Conservation (phyloP, 2,329 filamentous ascomycete species). For the Fusarium irregulare region DNA sequence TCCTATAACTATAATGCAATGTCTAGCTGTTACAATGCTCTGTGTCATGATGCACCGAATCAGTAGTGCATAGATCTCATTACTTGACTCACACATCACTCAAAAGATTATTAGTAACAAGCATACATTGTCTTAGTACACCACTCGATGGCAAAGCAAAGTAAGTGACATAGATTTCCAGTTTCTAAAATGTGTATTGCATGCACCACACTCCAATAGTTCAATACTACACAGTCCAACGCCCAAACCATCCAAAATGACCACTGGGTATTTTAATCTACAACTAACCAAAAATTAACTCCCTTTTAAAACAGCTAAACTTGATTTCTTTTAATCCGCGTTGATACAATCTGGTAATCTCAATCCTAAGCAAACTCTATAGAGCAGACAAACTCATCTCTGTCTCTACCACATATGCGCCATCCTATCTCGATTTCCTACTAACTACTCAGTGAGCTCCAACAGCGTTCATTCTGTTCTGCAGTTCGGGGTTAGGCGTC, state of each 20-base stretch:
- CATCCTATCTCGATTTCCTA: not conserved
- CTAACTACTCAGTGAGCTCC: conserved; percentile 20
- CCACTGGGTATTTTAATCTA: not conserved
- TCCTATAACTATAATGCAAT: conserved; percentile 34
- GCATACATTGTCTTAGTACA: not conserved
- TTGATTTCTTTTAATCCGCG: conserved; percentile 18
- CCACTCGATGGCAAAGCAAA: not conserved
- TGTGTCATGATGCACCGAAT: not conserved
- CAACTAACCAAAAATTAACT: not conserved
- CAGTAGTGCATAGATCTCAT: not conserved
- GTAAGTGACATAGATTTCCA: not conserved
- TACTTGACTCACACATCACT: not conserved
- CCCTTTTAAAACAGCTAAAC: not conserved
- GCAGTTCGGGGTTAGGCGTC: conserved; percentile 62
- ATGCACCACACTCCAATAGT: not conserved
- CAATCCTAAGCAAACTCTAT: conserved; percentile 6
- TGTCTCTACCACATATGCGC: not conserved
- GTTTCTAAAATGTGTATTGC: not conserved
- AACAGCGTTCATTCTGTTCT: conserved; percentile 48
- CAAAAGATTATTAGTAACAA: not conserved
- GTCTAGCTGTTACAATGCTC: not conserved
- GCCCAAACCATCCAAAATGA: not conserved
- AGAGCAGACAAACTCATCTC: conserved; percentile 35
- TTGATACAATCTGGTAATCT: conserved; percentile 34
- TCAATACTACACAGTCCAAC: not conserved